Percentiles rank a stretch among this genome's conserved stretches.
Evolutionary conservation across 1,284 basidiomycete genomes (phyloP).

Genomic region (Ganoderma multipileum): DNA sequence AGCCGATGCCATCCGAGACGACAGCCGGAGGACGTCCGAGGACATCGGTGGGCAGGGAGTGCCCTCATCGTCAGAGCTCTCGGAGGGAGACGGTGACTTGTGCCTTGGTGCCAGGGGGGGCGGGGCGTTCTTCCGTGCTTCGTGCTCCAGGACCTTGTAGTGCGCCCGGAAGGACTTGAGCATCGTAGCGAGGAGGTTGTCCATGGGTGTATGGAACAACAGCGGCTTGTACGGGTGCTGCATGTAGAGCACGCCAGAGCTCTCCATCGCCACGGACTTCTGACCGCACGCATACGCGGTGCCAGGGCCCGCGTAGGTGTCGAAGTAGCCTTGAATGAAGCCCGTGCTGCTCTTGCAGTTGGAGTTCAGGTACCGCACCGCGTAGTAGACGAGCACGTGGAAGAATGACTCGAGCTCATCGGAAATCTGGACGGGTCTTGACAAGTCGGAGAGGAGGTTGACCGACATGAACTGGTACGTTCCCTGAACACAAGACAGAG

Average conservation of each 20-base stretch:
- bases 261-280: constrained; percentile 1
- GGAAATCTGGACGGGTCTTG: background rate
- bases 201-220: constrained; percentile 8
- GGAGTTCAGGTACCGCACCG: constrained; percentile 10
- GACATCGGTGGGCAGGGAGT: background rate
- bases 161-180: constrained; percentile 9
- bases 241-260: background rate
- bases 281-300: background rate
- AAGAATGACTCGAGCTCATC: constrained; percentile 20
- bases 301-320: background rate
- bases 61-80: background rate
- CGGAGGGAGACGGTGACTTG: background rate
- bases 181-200: background rate
- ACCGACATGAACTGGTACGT: constrained; percentile 17
- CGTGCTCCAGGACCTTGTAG: constrained; percentile 7
- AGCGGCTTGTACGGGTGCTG: background rate
- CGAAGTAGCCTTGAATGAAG: constrained; percentile 7
- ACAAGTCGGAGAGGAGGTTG: background rate
- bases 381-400: constrained; percentile 16
- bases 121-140: background rate
- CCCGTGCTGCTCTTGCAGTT: constrained; percentile 2
- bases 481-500: constrained; percentile 3
- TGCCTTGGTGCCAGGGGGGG: background rate
- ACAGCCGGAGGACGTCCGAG: background rate
- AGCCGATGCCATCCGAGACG: background rate